Conservation (phyloP, 306 rosid genomes). For the Lathyrus oleraceus region DNA sequence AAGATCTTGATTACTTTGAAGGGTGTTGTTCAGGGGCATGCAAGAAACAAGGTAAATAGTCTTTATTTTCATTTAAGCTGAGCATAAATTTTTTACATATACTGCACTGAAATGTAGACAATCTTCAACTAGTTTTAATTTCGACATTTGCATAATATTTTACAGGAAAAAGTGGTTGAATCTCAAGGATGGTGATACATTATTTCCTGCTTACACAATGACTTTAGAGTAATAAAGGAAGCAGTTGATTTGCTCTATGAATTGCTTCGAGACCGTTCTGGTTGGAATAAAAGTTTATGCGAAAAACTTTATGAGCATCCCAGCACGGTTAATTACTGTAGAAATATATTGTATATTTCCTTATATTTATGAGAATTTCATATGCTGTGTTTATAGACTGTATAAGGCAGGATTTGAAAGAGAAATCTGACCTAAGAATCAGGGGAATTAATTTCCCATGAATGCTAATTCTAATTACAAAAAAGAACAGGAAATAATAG, state of each 20-base stretch:
- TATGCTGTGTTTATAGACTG: too few relatives aligned
- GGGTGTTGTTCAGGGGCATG: constrained; percentile 63
- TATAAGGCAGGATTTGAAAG: too few relatives aligned
- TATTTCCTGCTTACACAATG: constrained; percentile 55
- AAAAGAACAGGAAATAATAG: too few relatives aligned
- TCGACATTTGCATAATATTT: constrained; percentile 15
- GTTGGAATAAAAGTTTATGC: constrained; percentile 64
- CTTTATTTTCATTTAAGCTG: constrained; percentile 16
- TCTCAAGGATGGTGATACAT: constrained; percentile 70
- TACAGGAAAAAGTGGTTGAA: constrained; percentile 58
- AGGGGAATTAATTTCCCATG: too few relatives aligned
- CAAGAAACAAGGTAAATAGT: constrained; percentile 65
- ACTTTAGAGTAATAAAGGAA: constrained; percentile 55
- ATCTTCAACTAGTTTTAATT: too few relatives aligned
- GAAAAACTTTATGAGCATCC: constrained; percentile 55
- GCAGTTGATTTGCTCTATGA: constrained; percentile 65
- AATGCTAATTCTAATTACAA: too few relatives aligned
- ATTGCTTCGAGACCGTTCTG: constrained; percentile 59
- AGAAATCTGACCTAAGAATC: too few relatives aligned
- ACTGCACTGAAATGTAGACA: too few relatives aligned
- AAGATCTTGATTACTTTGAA: constrained; percentile 63
- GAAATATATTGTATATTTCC: too few relatives aligned
- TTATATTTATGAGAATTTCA: too few relatives aligned
- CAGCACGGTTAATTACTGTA: constrained; percentile 60
- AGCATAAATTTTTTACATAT: background rate